Percentiles rank a stretch among this genome's conserved stretches.
Evolutionary conservation across 192 early-diverging fungal genomes (phyloP).

Genomic region (Linnemannia zychae): DNA sequence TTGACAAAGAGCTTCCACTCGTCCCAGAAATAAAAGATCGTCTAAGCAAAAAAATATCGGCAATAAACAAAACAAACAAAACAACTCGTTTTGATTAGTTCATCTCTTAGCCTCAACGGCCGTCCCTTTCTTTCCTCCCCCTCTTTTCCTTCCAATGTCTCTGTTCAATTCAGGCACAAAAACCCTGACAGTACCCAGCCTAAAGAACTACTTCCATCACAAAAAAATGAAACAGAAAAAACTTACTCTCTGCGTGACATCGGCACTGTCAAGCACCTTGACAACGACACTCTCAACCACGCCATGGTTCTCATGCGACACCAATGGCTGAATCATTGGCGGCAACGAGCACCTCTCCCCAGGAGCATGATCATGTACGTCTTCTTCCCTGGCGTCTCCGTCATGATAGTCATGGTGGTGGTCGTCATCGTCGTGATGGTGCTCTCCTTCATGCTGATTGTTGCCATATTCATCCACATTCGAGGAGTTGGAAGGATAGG

Average conservation of each 20-base stretch:
- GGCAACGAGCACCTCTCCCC: constrained; percentile 42
- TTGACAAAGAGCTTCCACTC: constrained; percentile 42
- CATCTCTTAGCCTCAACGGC: not conserved
- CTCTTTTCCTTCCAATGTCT: not conserved
- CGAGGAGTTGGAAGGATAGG: not conserved
- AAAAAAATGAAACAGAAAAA: not conserved
- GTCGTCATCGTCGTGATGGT: not conserved
- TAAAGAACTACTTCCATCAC: not conserved
- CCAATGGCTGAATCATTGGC: constrained; percentile 28
- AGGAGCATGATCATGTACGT: constrained; percentile 18
- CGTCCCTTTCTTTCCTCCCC: not conserved
- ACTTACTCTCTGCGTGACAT: constrained; percentile 45
- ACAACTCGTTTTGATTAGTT: not conserved
- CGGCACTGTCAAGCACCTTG: constrained; percentile 43
- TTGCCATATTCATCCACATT: not conserved
- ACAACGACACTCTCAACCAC: constrained; percentile 44
- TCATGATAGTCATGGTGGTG: too few relatives aligned
- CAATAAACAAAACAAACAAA: not conserved
- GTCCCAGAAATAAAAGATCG: constrained; percentile 47
- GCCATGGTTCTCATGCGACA: constrained; percentile 26
- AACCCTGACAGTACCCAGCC: not conserved
- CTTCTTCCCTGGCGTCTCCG: not conserved
- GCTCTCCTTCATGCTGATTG: not conserved
- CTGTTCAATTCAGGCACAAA: not conserved
- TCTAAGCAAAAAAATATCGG: not conserved